Conservation (phyloP, 1,284 basidiomycete species). For the Pascua sp. region DNA sequence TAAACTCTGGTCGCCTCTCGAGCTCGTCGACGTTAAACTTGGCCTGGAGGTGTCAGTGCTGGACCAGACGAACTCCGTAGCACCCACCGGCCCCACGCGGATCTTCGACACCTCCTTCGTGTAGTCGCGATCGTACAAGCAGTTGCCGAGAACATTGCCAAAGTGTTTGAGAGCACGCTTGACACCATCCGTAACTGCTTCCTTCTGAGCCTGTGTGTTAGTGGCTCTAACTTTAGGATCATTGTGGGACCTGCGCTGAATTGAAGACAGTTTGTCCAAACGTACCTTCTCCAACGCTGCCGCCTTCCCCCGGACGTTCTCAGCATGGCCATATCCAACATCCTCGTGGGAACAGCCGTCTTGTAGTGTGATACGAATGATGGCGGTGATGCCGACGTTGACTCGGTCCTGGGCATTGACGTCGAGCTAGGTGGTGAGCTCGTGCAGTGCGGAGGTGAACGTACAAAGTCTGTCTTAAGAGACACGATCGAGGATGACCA, state of each 20-base stretch:
- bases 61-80: too few relatives aligned
- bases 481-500: conserved; percentile 85
- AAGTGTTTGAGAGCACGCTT: conserved; percentile 89
- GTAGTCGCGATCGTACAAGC: conserved; percentile 89
- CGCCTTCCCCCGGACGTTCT: conserved; percentile 80
- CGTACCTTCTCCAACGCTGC: conserved; percentile 86
- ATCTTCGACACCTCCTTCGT: conserved; percentile 80
- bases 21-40: conserved; percentile 71
- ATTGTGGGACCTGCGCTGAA: background rate
- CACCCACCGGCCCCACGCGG: conserved; percentile 65
- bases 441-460: conserved; percentile 11
- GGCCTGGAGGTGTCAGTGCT: conserved; percentile 51
- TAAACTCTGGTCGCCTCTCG: conserved; percentile 73
- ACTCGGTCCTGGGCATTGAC: conserved; percentile 64
- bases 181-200: conserved; percentile 90
- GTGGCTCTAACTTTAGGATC: background rate
- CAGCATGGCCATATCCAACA: conserved; percentile 80
- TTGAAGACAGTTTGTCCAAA: conserved; percentile 6
- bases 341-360: conserved; percentile 93
- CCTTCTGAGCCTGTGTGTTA: conserved; percentile 79
- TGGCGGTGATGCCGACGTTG: conserved; percentile 75
- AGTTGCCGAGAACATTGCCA: conserved; percentile 91
- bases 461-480: conserved; percentile 64
- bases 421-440: conserved; percentile 52
- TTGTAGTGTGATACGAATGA: conserved; percentile 78